phyloP scores from a whole-genome alignment of 2,329 filamentous ascomycete genomes.

The Nothopassalora personata region DNA sequence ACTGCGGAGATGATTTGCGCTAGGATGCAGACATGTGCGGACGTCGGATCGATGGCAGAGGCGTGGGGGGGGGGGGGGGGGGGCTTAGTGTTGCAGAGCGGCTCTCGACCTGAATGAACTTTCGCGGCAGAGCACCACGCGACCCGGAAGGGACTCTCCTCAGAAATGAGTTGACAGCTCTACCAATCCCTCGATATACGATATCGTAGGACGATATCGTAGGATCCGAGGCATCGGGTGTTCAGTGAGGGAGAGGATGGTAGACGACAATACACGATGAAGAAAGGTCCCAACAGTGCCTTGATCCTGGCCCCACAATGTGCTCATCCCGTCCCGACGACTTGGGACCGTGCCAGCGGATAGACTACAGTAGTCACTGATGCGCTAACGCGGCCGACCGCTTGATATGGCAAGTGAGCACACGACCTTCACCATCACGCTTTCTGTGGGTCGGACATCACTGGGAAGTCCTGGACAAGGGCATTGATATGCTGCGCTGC shows the following conservation, averaged over 20 bases:
- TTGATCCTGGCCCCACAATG: background rate
- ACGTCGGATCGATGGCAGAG: background rate
- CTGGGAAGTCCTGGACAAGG: no score
- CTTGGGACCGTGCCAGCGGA: background rate
- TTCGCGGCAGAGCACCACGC: background rate
- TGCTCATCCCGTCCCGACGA: background rate
- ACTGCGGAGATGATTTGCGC: background rate
- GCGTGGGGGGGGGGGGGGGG: background rate
- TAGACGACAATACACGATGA: background rate
- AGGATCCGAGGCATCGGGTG: no score
- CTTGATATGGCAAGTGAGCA: background rate
- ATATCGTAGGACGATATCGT: no score
- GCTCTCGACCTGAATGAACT: background rate
- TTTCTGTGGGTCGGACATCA: background rate
- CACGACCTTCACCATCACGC: background rate
- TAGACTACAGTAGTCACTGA: background rate
- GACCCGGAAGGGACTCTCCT: no score
- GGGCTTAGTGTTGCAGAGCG: background rate
- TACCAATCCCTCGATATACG: no score
- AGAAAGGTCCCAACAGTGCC: background rate
- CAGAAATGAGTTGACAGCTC: no score
- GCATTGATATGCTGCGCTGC: no score
- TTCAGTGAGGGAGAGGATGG: background rate
- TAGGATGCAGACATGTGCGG: background rate
- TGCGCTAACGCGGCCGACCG: background rate